Conservation (phyloP, 257 asterid genomes). For the Petunia axillaris region DNA sequence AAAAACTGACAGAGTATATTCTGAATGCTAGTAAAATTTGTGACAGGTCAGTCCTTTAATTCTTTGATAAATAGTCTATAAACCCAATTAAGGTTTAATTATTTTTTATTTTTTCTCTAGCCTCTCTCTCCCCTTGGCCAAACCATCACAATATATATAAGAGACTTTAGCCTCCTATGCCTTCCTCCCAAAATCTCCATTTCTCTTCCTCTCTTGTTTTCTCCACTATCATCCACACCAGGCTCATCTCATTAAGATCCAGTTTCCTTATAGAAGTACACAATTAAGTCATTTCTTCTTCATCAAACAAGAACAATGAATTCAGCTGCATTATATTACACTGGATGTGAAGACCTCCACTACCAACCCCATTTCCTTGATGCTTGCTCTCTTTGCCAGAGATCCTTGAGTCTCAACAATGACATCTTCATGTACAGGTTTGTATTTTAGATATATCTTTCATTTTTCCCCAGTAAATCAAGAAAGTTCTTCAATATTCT, state of each 20-base stretch:
- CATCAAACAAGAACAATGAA: not conserved
- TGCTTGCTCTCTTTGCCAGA: conserved; percentile 71
- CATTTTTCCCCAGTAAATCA: no score
- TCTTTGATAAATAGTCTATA: conserved; percentile 1
- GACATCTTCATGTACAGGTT: conserved; percentile 99
- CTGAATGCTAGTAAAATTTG: not conserved
- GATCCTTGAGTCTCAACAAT: conserved; percentile 58
- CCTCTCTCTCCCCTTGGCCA: not conserved
- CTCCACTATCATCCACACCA: not conserved
- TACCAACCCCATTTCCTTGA: conserved; percentile 84
- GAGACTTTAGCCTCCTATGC: conserved; percentile 2
- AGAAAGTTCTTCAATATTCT: no score
- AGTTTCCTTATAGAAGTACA: not conserved
- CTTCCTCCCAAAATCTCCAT: conserved; percentile 35
- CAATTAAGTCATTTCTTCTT: conserved; percentile 15
- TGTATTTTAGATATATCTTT: not conserved
- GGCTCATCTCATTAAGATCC: not conserved
- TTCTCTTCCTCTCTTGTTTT: conserved; percentile 1
- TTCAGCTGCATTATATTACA: conserved; percentile 36
- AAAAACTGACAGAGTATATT: no score
- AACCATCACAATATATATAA: conserved; percentile 36
- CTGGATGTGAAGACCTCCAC: conserved; percentile 51
- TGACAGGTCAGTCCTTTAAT: not conserved
- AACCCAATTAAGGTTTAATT: not conserved
- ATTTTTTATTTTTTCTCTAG: not conserved